A percentile compares a stretch with the other conserved stretches of the same genome.
Evolutionary conservation across 2,329 filamentous ascomycete genomes (phyloP).

Genomic region (Hypoxylon sp.): DNA sequence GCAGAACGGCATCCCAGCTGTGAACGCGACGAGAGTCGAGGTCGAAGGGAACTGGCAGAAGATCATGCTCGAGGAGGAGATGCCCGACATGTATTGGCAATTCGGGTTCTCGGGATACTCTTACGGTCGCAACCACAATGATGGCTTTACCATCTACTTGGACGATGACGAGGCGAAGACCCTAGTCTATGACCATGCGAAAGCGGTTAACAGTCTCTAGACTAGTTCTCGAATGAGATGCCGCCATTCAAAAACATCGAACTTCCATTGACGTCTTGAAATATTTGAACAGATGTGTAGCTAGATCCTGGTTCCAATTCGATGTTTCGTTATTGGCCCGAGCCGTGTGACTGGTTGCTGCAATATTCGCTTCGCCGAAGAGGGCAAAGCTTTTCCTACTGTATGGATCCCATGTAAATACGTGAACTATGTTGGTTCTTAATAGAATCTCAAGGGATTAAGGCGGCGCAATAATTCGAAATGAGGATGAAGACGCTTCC

Average conservation of each 20-base stretch:
- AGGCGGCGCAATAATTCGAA: background rate
- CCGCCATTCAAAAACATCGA: background rate
- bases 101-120: conserved; percentile 64
- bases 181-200: conserved; percentile 60
- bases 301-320: too few relatives aligned
- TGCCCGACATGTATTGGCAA: conserved; percentile 69
- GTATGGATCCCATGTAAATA: background rate
- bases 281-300: too few relatives aligned
- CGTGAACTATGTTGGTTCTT: background rate
- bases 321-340: too few relatives aligned
- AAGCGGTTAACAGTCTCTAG: conserved; percentile 53
- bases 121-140: conserved; percentile 66
- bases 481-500: background rate
- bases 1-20: conserved; percentile 59
- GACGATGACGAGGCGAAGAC: conserved; percentile 62
- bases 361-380: background rate
- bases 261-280: background rate
- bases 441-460: background rate
- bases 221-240: background rate
- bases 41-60: conserved; percentile 64
- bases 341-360: too few relatives aligned
- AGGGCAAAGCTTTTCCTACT: too few relatives aligned
- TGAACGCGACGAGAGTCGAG: conserved; percentile 59
- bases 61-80: conserved; percentile 60
- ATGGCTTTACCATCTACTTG: conserved; percentile 68